A percentile compares a stretch with the other conserved stretches of the same genome.
These are phyloP conservation scores for Syzygium jambos DNA, from an alignment of 345 rosid species.

Conservation along the genomic window DNA sequence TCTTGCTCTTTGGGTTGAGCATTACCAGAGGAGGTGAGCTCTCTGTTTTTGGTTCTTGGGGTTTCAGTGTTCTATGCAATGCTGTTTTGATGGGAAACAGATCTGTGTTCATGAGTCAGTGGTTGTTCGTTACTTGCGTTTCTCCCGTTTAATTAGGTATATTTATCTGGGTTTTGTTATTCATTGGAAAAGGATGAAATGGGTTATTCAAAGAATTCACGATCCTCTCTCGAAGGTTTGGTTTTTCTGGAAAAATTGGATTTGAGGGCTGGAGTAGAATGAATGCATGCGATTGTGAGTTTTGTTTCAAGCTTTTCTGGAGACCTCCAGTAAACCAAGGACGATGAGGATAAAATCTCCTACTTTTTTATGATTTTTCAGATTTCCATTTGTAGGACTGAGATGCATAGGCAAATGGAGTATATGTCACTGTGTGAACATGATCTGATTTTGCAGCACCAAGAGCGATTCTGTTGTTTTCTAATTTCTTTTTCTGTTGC, in stretches of 20 bases:
- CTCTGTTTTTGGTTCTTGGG: neutral
- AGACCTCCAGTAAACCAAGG: neutral
- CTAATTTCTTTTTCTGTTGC: neutral
- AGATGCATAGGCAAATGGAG: neutral
- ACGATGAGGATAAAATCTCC: neutral
- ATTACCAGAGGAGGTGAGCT: constrained; percentile 48
- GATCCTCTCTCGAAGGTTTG: neutral
- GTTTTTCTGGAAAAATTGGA: neutral
- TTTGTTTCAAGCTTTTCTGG: neutral
- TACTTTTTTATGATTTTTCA: neutral
- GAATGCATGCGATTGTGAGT: neutral
- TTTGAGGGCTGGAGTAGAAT: neutral
- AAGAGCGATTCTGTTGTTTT: neutral
- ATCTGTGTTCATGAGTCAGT: neutral
- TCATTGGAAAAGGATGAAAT: neutral
- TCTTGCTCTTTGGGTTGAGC: constrained; percentile 58
- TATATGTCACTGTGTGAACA: neutral
- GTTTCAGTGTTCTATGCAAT: neutral
- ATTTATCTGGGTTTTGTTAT: neutral
- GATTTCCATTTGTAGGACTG: neutral
- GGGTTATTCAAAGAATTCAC: neutral
- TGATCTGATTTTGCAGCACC: neutral
- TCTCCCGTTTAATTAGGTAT: neutral
- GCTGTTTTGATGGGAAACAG: neutral
- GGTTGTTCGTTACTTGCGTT: neutral